A percentile compares a stretch with the other conserved stretches of the same genome.
Evolutionary conservation across 495 filamentous ascomycete genomes (phyloP).

Genomic region (Trichoderma reesei): DNA sequence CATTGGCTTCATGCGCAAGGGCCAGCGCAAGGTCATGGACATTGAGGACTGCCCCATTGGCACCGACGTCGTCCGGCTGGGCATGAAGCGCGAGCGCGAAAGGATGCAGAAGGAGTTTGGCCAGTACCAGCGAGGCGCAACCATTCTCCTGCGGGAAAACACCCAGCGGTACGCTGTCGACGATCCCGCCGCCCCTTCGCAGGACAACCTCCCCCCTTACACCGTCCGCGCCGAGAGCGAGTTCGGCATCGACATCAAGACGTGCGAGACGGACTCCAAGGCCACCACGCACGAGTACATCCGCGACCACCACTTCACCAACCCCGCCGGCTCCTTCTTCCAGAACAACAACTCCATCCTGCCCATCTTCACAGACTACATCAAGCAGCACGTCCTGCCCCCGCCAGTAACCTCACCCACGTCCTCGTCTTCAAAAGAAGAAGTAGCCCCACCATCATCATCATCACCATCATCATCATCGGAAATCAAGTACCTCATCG

Average conservation of each 20-base stretch:
- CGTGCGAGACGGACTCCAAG: slow-evolving; percentile 77
- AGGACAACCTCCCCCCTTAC: slow-evolving; percentile 14
- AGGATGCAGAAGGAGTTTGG: slow-evolving; percentile 58
- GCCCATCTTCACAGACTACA: slow-evolving; percentile 78
- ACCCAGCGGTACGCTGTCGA: slow-evolving; percentile 59
- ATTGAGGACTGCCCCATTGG: slow-evolving; percentile 97
- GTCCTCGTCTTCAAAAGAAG: slow-evolving; percentile 4
- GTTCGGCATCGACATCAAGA: slow-evolving; percentile 57
- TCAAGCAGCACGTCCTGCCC: slow-evolving; percentile 68
- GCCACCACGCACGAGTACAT: slow-evolving; percentile 76
- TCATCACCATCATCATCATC: neutral
- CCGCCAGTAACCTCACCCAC: slow-evolving; percentile 14
- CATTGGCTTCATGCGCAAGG: slow-evolving; percentile 87
- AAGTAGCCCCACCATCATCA: too few relatives aligned
- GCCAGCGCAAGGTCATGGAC: slow-evolving; percentile 61
- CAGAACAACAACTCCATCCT: slow-evolving; percentile 99
- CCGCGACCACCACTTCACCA: slow-evolving; percentile 74
- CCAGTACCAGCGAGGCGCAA: slow-evolving; percentile 72
- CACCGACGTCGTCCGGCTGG: slow-evolving; percentile 69
- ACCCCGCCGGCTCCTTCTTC: slow-evolving; percentile 90
- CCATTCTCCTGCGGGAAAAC: slow-evolving; percentile 77
- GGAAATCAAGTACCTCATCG: slow-evolving; percentile 72
- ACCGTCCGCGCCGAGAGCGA: slow-evolving; percentile 26
- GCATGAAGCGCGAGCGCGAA: slow-evolving; percentile 62
- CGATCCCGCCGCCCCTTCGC: slow-evolving; percentile 15